phyloP scores from a whole-genome alignment of 768 basidiomycete species.

The Albatrellus ellisii region DNA sequence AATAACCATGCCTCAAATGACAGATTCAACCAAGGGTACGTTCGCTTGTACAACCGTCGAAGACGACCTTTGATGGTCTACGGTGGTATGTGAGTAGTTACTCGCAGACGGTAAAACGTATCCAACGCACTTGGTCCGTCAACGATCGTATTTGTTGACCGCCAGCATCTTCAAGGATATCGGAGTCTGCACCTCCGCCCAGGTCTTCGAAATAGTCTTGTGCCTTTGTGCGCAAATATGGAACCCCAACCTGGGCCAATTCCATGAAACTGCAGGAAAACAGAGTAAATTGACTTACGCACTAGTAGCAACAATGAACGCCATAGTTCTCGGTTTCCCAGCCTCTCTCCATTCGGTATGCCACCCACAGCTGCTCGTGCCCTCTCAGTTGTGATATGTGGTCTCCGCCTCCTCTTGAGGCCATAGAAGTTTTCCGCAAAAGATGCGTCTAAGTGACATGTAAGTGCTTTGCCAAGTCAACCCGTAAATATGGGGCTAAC shows the following conservation, averaged over 20 bases:
- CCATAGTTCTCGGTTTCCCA: conserved; percentile 57
- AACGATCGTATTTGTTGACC: conserved; percentile 30
- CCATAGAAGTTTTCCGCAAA: conserved; percentile 97
- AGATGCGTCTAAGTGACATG: conserved; percentile 56
- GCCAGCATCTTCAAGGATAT: conserved; percentile 41
- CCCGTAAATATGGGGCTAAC: conserved; percentile 28
- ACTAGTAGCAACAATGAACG: conserved; percentile 75
- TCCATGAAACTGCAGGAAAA: neutral
- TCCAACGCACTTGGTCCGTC: conserved; percentile 36
- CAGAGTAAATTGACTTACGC: conserved; percentile 16
- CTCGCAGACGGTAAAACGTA: conserved; percentile 5
- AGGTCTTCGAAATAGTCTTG: conserved; percentile 86
- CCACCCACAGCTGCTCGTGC: conserved; percentile 55
- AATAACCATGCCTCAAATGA: conserved; percentile 75
- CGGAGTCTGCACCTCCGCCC: conserved; percentile 68
- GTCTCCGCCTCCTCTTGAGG: conserved; percentile 63
- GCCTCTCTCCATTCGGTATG: conserved; percentile 46
- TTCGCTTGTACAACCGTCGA: conserved; percentile 48
- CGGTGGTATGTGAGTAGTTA: neutral
- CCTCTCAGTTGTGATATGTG: conserved; percentile 58
- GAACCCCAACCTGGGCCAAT: conserved; percentile 57
- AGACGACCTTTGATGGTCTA: conserved; percentile 42
- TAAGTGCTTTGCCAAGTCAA: neutral
- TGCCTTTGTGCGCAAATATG: conserved; percentile 80
- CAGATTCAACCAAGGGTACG: conserved; percentile 77